Percentiles rank a stretch among this genome's conserved stretches.
These are phyloP conservation scores for Globisporangium uncinulatum DNA, from an alignment of 352 stramenopile species.

Conservation along the genomic window DNA sequence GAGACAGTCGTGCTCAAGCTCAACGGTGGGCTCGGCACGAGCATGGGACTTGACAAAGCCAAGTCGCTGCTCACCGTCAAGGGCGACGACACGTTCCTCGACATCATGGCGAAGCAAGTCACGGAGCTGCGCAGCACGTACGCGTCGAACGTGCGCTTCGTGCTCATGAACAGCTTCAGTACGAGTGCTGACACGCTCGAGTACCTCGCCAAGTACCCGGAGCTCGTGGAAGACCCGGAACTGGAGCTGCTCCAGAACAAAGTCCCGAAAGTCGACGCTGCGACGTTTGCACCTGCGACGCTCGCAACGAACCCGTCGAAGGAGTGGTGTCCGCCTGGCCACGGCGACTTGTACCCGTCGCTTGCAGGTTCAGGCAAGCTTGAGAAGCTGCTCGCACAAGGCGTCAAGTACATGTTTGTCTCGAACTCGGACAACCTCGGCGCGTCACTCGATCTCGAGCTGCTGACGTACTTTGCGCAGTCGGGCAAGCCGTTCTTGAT, in stretches of 20 bases:
- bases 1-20: slow-evolving; percentile 87
- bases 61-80: slow-evolving; percentile 94
- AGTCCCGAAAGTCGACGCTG: slow-evolving; percentile 93
- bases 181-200: slow-evolving; percentile 82
- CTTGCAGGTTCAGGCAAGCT: slow-evolving; percentile 81
- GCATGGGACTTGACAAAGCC: slow-evolving; percentile 93
- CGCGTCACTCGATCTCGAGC: slow-evolving; percentile 72
- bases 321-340: slow-evolving; percentile 84
- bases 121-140: slow-evolving; percentile 94
- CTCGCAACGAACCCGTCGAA: slow-evolving; percentile 61
- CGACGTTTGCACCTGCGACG: slow-evolving; percentile 67
- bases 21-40: slow-evolving; percentile 82
- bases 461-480: slow-evolving; percentile 87
- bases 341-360: slow-evolving; percentile 84
- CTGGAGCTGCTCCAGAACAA: slow-evolving; percentile 99
- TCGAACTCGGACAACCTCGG: slow-evolving; percentile 89
- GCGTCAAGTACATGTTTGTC: slow-evolving; percentile 89
- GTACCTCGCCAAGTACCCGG: slow-evolving; percentile 85
- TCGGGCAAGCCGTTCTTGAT: slow-evolving; percentile 89
- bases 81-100: slow-evolving; percentile 91
- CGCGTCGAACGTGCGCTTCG: slow-evolving; percentile 88
- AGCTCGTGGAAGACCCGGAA: slow-evolving; percentile 91
- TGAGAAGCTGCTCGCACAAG: slow-evolving; percentile 78
- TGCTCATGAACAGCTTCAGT: slow-evolving; percentile 90
- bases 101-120: slow-evolving; percentile 89